Base-by-base conservation (phyloP, 2,329 filamentous ascomycete species). In the Monosporascus sp. region DNA sequence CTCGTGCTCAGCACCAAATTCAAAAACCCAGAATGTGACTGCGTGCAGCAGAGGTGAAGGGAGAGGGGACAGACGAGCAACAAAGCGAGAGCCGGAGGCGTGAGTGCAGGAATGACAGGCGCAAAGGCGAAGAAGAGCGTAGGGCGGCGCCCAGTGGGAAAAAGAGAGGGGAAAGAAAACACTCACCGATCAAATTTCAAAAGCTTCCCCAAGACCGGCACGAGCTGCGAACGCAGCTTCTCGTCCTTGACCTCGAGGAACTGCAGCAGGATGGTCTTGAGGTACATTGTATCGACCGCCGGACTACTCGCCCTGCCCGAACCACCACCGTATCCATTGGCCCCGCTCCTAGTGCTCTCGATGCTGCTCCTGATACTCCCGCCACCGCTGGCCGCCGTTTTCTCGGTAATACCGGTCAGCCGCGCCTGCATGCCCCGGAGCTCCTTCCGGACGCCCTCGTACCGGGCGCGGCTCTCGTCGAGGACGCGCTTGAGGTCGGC, bases 211-310 rank as follows among this genome's bases (percentile, higher is more conserved):
- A 94, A 69, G 36, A 92, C 88, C 1, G 88, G 88, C 52, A 94
- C 86, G 58, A 93, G 76, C 74, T 90, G 87, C 57, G 83, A 79
- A 62, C 90, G 82, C 62, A 89, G 75, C 73, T 83, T 88, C 68
- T 86, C 88, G 66, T 93, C 89, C 72, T 85, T 89, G 60, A 89
- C 85, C 74, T 92, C 87, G 59, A 94, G 70, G 68, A 93, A 93
- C 69, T 92, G 88, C 59, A 94, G 71, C 61, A 94, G 70, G 51
- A 93, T 88, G 8, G 89, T 91, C 77, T 91, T 92, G 51, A 93
- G 72, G 64, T 94, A 93, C 56, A 83, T 78, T 38, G 76, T 75
- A 54, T 86, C 82, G 18, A 59, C 58, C 3, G 43, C 52, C 20
- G 50, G 22, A 5, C 74, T 66, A 15, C 20, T 65, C 11, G 61